A percentile compares a stretch with the other conserved stretches of the same genome.
These are phyloP conservation scores for Echeveria elegans DNA, from an alignment of 164 flowering plant species.

Conservation along the genomic window DNA sequence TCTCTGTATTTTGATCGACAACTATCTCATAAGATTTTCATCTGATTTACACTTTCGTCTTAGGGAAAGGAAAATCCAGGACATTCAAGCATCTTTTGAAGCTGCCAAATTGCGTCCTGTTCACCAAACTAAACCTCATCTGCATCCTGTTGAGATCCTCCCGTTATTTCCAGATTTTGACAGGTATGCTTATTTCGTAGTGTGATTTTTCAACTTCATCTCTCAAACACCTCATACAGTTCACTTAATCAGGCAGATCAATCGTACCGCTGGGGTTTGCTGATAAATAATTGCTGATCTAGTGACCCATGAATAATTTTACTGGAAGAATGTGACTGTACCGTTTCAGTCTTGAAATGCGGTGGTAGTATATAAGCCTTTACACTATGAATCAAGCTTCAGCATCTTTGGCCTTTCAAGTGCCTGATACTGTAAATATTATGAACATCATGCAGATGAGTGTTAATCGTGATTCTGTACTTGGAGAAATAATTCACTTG, in stretches of 20 bases:
- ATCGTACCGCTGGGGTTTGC: not conserved
- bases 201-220: not conserved
- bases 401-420: too few relatives aligned
- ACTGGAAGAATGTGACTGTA: not conserved
- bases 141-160: conserved; percentile 65
- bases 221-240: too few relatives aligned
- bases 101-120: conserved; percentile 72
- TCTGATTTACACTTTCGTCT: not conserved
- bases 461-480: too few relatives aligned
- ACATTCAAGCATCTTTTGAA: conserved; percentile 79
- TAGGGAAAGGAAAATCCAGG: conserved; percentile 85
- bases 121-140: conserved; percentile 58
- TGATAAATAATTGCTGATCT: not conserved
- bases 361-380: too few relatives aligned
- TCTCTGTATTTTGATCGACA: not conserved
- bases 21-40: not conserved
- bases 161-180: conserved; percentile 91
- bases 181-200: conserved; percentile 32
- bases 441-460: too few relatives aligned
- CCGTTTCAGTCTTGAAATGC: not conserved
- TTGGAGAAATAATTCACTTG: too few relatives aligned
- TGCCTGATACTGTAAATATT: too few relatives aligned
- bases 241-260: not conserved
- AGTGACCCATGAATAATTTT: not conserved
- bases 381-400: too few relatives aligned